A percentile compares a stretch with the other conserved stretches of the same genome.
These are phyloP conservation scores for Cynanchum wilfordii DNA, from an alignment of 257 asterid species.

Conservation along the genomic window DNA sequence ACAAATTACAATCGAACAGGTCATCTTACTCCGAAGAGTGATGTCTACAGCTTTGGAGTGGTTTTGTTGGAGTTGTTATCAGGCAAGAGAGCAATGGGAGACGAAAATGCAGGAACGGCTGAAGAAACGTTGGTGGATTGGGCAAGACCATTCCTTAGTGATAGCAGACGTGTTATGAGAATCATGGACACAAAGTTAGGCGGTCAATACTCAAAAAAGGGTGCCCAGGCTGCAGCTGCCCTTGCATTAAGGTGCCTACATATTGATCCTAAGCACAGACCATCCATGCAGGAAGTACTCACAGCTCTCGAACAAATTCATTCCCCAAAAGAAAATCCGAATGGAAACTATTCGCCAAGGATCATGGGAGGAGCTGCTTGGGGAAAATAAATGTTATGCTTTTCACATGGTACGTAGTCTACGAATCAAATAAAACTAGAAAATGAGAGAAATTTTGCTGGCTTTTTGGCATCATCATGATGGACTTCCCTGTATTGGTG, in stretches of 20 bases:
- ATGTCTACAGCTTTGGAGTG: conserved; percentile 46
- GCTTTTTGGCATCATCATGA: not conserved
- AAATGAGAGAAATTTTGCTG: not conserved
- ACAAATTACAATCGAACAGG: conserved; percentile 24
- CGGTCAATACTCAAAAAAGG: conserved; percentile 55
- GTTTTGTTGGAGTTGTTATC: conserved; percentile 39
- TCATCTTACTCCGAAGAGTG: conserved; percentile 39
- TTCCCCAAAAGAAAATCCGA: conserved; percentile 17
- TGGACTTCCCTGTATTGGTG: not conserved
- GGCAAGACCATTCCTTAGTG: conserved; percentile 54
- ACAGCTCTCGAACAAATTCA: conserved; percentile 32
- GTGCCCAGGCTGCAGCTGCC: conserved; percentile 48
- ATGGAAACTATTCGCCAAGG: not conserved
- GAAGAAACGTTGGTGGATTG: conserved; percentile 59
- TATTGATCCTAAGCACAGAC: conserved; percentile 41
- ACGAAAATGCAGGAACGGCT: conserved; percentile 46
- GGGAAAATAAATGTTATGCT: not conserved
- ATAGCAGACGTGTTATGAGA: conserved; percentile 45
- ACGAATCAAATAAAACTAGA: not conserved
- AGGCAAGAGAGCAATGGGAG: conserved; percentile 45
- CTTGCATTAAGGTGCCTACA: conserved; percentile 47
- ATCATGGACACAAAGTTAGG: conserved; percentile 68
- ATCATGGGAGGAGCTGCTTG: not conserved
- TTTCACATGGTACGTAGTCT: not conserved
- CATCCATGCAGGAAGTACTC: conserved; percentile 48